These are phyloP conservation scores for Diaporthe sp. DNA, from an alignment of 2,329 filamentous ascomycete genomes.

Conservation along the genomic window DNA sequence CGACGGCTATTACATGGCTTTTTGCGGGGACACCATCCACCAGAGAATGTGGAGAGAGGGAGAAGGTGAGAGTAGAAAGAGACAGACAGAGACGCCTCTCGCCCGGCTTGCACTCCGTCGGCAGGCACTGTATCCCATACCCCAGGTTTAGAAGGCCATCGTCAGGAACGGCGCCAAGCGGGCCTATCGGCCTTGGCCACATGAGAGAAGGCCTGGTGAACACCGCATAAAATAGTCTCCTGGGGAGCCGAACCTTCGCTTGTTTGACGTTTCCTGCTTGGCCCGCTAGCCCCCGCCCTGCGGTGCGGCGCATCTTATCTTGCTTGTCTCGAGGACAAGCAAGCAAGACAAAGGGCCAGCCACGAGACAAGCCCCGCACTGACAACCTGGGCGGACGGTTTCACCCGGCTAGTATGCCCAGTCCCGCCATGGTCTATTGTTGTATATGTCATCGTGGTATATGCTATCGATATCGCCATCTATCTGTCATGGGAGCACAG, in stretches of 20 bases:
- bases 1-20: background rate
- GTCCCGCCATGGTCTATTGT: background rate
- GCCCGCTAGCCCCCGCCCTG: conserved; percentile 10
- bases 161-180: conserved; percentile 31
- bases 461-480: background rate
- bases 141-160: conserved; percentile 8
- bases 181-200: conserved; percentile 31
- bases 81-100: background rate
- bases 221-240: conserved; percentile 13
- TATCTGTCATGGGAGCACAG: conserved; percentile 25
- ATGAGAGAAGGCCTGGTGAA: conserved; percentile 8
- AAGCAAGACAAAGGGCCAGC: background rate
- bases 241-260: conserved; percentile 11
- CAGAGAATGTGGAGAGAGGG: background rate
- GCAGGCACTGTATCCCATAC: background rate
- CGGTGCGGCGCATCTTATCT: background rate
- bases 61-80: too few relatives aligned
- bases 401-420: background rate
- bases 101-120: background rate
- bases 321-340: background rate
- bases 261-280: conserved; percentile 25
- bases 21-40: background rate
- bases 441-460: background rate
- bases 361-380: background rate
- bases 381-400: background rate